phyloP scores from a whole-genome alignment of 2,329 filamentous ascomycete species.

The Claviceps purpurea region DNA sequence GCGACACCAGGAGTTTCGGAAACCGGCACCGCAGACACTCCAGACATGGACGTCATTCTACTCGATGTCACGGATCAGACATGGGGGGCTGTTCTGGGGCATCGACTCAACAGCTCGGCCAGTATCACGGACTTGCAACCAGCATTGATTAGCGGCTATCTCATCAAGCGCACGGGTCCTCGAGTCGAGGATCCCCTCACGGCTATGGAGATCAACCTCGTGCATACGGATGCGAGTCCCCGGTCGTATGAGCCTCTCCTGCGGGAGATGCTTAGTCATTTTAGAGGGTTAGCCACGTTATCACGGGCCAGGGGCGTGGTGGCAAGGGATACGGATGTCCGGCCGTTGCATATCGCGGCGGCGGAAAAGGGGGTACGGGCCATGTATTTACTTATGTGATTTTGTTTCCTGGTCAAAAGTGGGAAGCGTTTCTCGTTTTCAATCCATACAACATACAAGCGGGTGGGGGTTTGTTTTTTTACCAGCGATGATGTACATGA shows the following conservation, averaged over 20 bases:
- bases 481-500: no score
- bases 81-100: constrained; percentile 59
- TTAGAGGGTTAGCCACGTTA: constrained; percentile 53
- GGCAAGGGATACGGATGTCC: constrained; percentile 43
- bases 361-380: constrained; percentile 55
- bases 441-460: no score
- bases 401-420: not conserved
- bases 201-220: constrained; percentile 50
- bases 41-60: constrained; percentile 47
- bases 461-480: no score
- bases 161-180: constrained; percentile 48
- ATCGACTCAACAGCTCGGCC: constrained; percentile 48
- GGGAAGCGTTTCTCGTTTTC: no score
- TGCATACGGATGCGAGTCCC: constrained; percentile 39
- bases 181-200: constrained; percentile 44
- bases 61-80: constrained; percentile 62
- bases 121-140: constrained; percentile 41
- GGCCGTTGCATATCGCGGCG: constrained; percentile 67
- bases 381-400: constrained; percentile 50
- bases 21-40: constrained; percentile 25
- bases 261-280: constrained; percentile 57
- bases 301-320: constrained; percentile 53
- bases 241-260: constrained; percentile 50
- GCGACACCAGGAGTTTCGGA: constrained; percentile 34
- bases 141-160: constrained; percentile 49